Evolutionary conservation across 345 rosid genomes (phyloP), one percentile per base, ranked within the genome.

Genomic region (Sisymbrium altissimum): DNA sequence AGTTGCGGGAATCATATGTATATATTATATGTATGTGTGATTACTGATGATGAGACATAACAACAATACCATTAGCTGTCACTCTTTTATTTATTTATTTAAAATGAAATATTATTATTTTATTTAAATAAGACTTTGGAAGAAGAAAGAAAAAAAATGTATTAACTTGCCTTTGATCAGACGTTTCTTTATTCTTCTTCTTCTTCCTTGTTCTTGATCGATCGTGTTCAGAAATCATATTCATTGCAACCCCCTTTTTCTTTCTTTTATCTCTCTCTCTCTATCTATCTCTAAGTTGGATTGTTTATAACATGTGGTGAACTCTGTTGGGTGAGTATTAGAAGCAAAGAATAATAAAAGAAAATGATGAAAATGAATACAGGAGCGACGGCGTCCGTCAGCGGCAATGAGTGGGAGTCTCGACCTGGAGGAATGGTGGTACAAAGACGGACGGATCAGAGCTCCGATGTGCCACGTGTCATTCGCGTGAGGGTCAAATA

Each of bases 351-450:
- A 71, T 49, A 56, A 4, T 3, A 27, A 70, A 64, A n/a, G 39
- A 23, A 77, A 23, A 77, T 77, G 81, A 71, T 77, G 81, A 77
- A 77, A 66, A 77, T 71, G 81, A 77, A 71, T 0, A 50, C 27
- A 23, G 77, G 77, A 48, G 3, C 81, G 11, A 0, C 66, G 30
- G 66, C 80, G 55, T 63, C 88, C 0, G 72, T 76, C 19, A 77
- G 60, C 35, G 83, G 85, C 41, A 65, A 84, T 14, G 96, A 87
- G 25, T 95, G 94, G 98, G 99, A 95, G 82, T 66, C 86, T 15
- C 82, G 99, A 56, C 99, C 99, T n/a, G 98, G 99, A 18, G 99
- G 99, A 54, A 95, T 95, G 99, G 78, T 95, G 56, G 99, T 95
- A 3, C 99, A 95, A 84, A 86, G 90, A 70, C 80, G 99, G 45